These are phyloP conservation scores for Vaccinium macrocarpon DNA, from an alignment of 148 eudicot genomes.

Conservation along the genomic window DNA sequence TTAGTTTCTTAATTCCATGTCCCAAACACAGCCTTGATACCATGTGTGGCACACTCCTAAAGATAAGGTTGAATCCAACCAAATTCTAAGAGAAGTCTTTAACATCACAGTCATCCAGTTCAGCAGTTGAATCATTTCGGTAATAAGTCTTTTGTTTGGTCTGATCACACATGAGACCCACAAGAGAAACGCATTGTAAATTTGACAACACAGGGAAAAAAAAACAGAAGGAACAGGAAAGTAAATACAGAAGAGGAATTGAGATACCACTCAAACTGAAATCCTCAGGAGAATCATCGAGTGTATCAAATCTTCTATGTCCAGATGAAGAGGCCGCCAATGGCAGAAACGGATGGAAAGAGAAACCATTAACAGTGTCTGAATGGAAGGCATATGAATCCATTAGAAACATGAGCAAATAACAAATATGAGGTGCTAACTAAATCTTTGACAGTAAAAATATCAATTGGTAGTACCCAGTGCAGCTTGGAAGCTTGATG, in stretches of 20 bases:
- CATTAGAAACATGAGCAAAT: background rate
- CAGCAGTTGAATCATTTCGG: background rate
- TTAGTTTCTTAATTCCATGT: background rate
- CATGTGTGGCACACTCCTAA: background rate
- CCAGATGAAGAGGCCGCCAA: slow-evolving; percentile 97
- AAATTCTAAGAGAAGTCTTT: background rate
- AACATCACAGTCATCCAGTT: background rate
- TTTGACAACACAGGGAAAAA: background rate
- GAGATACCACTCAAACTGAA: slow-evolving; percentile 53
- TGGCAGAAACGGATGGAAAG: slow-evolving; percentile 87
- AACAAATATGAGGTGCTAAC: background rate
- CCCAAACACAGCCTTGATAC: background rate
- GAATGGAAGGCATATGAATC: slow-evolving; percentile 22
- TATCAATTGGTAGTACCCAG: slow-evolving; percentile 43
- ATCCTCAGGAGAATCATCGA: slow-evolving; percentile 60
- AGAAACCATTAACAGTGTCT: slow-evolving; percentile 92
- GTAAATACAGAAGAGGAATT: background rate
- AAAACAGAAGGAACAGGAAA: background rate
- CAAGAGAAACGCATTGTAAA: background rate
- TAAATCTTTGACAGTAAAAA: slow-evolving; percentile 3
- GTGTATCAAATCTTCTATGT: slow-evolving; percentile 68
- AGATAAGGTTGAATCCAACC: background rate
- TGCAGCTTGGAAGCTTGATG: slow-evolving; percentile 89
- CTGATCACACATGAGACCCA: background rate
- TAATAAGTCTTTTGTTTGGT: background rate